phyloP scores from a whole-genome alignment of 2,329 filamentous ascomycete species.

The Fusarium bulbicola region DNA sequence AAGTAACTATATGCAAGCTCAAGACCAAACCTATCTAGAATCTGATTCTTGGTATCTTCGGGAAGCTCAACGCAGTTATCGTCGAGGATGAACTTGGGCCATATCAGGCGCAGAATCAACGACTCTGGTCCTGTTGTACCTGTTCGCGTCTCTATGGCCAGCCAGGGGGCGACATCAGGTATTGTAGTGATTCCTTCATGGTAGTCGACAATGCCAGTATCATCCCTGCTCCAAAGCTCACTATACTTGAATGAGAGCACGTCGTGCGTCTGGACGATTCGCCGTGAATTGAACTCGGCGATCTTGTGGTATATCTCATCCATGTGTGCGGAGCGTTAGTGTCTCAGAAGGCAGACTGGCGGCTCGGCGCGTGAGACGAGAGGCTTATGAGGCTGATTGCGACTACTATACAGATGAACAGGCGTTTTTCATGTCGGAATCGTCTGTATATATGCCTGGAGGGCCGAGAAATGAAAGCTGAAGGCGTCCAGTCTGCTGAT shows the following conservation, averaged over 20 bases:
- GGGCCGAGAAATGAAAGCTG: background rate
- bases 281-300: slow-evolving; percentile 37
- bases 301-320: slow-evolving; percentile 47
- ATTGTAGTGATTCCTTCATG: slow-evolving; percentile 7
- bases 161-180: slow-evolving; percentile 32
- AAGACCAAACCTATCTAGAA: slow-evolving; percentile 44
- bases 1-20: slow-evolving; percentile 47
- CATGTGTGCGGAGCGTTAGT: slow-evolving; percentile 32
- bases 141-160: slow-evolving; percentile 31
- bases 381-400: background rate
- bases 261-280: slow-evolving; percentile 21
- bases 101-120: slow-evolving; percentile 45
- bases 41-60: slow-evolving; percentile 14
- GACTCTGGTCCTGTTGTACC: slow-evolving; percentile 22
- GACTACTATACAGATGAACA: background rate
- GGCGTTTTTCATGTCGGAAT: background rate
- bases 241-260: slow-evolving; percentile 39
- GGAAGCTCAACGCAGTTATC: slow-evolving; percentile 41
- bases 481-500: background rate
- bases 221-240: slow-evolving; percentile 43
- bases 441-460: background rate
- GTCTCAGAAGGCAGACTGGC: background rate
- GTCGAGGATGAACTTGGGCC: slow-evolving; percentile 37
- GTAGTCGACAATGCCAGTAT: slow-evolving; percentile 28
- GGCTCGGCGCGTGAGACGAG: background rate